Evolutionary conservation across 805 yeast species (phyloP).

Genomic region (Ogataea kodamae): DNA sequence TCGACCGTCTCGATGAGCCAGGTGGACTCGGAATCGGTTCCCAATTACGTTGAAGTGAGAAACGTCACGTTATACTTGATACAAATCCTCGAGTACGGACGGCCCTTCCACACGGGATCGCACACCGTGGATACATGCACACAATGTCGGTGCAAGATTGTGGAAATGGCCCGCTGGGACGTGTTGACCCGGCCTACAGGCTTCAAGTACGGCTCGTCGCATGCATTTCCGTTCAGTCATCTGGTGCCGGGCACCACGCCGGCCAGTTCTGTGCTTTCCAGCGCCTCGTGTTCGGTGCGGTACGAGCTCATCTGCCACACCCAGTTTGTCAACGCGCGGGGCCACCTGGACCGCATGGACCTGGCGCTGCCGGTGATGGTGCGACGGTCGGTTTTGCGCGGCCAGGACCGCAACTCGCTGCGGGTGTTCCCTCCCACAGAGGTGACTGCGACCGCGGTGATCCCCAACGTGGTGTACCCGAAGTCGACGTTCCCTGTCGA

Average conservation of each 20-base stretch:
- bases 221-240: constrained; percentile 90
- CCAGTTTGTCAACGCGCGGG: constrained; percentile 38
- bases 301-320: constrained; percentile 73
- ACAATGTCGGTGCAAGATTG: constrained; percentile 51
- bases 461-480: constrained; percentile 89
- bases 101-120: constrained; percentile 62
- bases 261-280: constrained; percentile 67
- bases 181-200: constrained; percentile 57
- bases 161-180: constrained; percentile 84
- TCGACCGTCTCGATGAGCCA: constrained; percentile 27
- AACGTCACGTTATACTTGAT: constrained; percentile 62
- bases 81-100: constrained; percentile 66
- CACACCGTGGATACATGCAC: constrained; percentile 49
- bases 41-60: constrained; percentile 47
- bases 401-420: constrained; percentile 80
- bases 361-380: constrained; percentile 64
- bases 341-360: constrained; percentile 36
- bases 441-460: constrained; percentile 77
- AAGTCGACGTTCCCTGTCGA: constrained; percentile 82
- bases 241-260: constrained; percentile 86
- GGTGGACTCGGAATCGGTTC: constrained; percentile 16
- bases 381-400: constrained; percentile 71
- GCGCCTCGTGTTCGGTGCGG: constrained; percentile 49
- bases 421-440: constrained; percentile 96
- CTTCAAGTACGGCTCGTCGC: constrained; percentile 60